Evolutionary conservation across 192 early-diverging fungal genomes (phyloP).

Genomic region (Backusella mclennaniae): DNA sequence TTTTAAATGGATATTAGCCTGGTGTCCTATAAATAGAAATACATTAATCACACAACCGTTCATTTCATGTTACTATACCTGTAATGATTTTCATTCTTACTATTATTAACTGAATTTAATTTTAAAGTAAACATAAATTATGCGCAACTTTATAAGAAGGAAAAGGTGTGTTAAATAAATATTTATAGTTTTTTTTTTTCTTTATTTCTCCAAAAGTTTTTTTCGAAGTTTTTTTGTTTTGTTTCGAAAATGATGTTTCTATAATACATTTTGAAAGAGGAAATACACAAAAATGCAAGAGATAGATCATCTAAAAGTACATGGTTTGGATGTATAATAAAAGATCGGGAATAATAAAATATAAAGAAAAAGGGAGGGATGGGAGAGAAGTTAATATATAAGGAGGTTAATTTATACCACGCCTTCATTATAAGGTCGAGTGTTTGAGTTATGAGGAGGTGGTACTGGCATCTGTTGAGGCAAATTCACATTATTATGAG

Average conservation of each 20-base stretch:
- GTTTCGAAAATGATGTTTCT: neutral
- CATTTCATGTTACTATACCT: too few relatives aligned
- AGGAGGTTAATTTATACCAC: neutral
- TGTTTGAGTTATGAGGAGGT: neutral
- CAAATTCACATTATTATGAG: neutral
- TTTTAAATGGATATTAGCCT: too few relatives aligned
- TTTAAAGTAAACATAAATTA: too few relatives aligned
- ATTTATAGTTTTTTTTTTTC: neutral
- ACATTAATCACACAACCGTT: too few relatives aligned
- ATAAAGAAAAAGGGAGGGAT: neutral
- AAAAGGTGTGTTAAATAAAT: neutral
- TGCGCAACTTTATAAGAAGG: too few relatives aligned
- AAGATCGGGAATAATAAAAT: neutral
- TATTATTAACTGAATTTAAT: too few relatives aligned
- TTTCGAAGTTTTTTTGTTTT: neutral
- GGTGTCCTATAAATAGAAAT: too few relatives aligned
- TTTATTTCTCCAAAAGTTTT: neutral
- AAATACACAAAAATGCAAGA: slow-evolving; percentile 3
- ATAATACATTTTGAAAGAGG: neutral
- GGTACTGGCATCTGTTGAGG: neutral
- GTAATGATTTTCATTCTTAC: too few relatives aligned
- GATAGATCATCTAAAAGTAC: neutral
- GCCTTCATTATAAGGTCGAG: neutral
- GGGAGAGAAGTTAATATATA: neutral
- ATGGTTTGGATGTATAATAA: neutral